A percentile compares a stretch with the other conserved stretches of the same genome.
These are phyloP conservation scores for Musa beccarii DNA, from an alignment of 176 grass and related monocot genomes.

Conservation along the genomic window DNA sequence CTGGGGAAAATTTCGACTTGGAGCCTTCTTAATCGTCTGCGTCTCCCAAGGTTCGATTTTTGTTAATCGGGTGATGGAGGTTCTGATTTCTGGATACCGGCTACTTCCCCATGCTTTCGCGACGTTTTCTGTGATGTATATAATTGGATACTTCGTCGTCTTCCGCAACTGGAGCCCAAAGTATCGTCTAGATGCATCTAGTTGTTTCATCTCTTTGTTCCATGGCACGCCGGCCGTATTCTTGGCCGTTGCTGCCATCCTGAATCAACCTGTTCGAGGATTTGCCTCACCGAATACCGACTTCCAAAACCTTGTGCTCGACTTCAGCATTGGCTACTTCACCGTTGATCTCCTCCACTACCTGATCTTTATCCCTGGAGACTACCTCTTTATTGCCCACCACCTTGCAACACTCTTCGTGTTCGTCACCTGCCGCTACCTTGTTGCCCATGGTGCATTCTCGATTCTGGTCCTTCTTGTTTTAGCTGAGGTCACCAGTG, in stretches of 20 bases:
- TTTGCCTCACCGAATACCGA: conserved; percentile 59
- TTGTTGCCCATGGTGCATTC: conserved; percentile 66
- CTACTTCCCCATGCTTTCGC: conserved; percentile 47
- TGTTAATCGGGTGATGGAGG: conserved; percentile 19
- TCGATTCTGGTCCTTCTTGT: conserved; percentile 72
- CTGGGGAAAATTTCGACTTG: not conserved
- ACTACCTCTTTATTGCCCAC: conserved; percentile 88
- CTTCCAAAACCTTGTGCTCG: conserved; percentile 60
- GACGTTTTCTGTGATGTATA: conserved; percentile 55
- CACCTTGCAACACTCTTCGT: conserved; percentile 94
- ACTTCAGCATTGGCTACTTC: conserved; percentile 95
- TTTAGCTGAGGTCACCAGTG: conserved; percentile 76
- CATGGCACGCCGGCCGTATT: conserved; percentile 65
- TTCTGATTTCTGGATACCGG: conserved; percentile 7
- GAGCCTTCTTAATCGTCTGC: not conserved
- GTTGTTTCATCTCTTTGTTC: conserved; percentile 81
- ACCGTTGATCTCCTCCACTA: conserved; percentile 87
- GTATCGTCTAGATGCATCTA: conserved; percentile 56
- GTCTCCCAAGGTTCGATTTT: too few species aligned
- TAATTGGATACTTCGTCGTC: conserved; percentile 33
- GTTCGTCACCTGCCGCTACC: conserved; percentile 79
- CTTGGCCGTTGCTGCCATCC: conserved; percentile 35
- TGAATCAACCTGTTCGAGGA: conserved; percentile 28
- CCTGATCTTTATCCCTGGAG: conserved; percentile 63
- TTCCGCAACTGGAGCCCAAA: conserved; percentile 59